These are phyloP conservation scores for Blastocladiella emersonii DNA, from an alignment of 371 early-diverging fungal species.

Conservation along the genomic window DNA sequence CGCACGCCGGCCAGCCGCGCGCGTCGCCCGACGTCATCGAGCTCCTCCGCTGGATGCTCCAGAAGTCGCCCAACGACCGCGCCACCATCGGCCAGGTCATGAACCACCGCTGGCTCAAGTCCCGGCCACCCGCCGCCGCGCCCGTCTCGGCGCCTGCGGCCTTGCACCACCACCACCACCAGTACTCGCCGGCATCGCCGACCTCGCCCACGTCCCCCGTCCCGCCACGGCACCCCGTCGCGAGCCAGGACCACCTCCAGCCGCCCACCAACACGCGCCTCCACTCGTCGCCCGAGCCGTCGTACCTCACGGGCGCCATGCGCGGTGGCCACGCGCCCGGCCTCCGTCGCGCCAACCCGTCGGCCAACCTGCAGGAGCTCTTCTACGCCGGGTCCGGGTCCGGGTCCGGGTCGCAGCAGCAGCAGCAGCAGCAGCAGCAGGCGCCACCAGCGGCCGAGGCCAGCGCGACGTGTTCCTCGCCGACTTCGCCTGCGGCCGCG, in stretches of 20 bases:
- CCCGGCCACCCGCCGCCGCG: not conserved
- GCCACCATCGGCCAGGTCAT: constrained; percentile 44
- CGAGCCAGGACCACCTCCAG: too few species aligned
- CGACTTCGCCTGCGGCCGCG: not conserved
- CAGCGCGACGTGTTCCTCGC: too few species aligned
- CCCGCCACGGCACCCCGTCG: too few species aligned
- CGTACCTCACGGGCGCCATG: too few species aligned
- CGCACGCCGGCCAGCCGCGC: constrained; percentile 25
- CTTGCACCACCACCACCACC: too few species aligned
- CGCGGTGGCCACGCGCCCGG: not conserved
- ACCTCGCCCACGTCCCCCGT: too few species aligned
- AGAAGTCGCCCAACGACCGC: constrained; percentile 34
- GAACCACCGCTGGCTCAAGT: constrained; percentile 40
- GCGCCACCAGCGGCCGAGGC: not conserved
- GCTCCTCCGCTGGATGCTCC: constrained; percentile 50
- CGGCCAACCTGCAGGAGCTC: not conserved
- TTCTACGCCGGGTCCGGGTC: not conserved
- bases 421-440: not conserved
- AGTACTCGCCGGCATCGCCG: too few species aligned
- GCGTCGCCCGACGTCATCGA: constrained; percentile 34
- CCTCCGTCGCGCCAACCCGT: not conserved
- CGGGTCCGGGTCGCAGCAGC: not conserved
- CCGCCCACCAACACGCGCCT: not conserved
- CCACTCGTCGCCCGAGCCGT: not conserved
- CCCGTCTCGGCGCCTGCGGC: not conserved